Conservation (phyloP, 2,329 filamentous ascomycete genomes). For the Botrytis tulipae region DNA sequence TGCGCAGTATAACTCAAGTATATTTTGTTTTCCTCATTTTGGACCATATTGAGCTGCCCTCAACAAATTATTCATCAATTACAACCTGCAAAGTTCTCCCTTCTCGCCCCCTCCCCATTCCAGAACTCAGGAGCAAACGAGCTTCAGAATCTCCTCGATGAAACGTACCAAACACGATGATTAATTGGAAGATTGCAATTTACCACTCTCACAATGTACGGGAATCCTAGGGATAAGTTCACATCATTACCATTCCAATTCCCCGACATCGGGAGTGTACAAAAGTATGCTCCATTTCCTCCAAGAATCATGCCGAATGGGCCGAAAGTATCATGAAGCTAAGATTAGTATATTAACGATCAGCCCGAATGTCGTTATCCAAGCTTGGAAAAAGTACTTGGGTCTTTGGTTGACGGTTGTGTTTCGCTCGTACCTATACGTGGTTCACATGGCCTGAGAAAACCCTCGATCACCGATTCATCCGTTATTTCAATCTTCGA, state of each 20-base stretch:
- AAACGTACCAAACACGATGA: not conserved
- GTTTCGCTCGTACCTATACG: not conserved
- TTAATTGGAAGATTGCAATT: not conserved
- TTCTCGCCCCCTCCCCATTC: no score
- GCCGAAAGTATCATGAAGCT: not conserved
- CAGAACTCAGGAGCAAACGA: not conserved
- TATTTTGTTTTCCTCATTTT: not conserved
- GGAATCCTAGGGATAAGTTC: not conserved
- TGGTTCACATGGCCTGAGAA: not conserved
- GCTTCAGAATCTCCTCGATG: not conserved
- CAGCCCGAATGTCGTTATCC: not conserved
- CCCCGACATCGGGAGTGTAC: not conserved
- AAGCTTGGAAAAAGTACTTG: not conserved
- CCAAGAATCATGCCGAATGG: not conserved
- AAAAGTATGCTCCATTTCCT: not conserved
- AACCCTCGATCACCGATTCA: not conserved
- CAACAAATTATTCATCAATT: not conserved
- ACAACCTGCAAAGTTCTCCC: not conserved
- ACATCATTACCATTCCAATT: not conserved
- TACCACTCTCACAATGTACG: not conserved
- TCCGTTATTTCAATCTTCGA: not conserved
- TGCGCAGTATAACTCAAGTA: not conserved
- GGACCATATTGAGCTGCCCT: not conserved
- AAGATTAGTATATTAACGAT: not conserved
- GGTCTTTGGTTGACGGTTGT: not conserved